Base-by-base conservation (phyloP, 176 grass and related monocot genomes). In the Phyllostachys edulis region DNA sequence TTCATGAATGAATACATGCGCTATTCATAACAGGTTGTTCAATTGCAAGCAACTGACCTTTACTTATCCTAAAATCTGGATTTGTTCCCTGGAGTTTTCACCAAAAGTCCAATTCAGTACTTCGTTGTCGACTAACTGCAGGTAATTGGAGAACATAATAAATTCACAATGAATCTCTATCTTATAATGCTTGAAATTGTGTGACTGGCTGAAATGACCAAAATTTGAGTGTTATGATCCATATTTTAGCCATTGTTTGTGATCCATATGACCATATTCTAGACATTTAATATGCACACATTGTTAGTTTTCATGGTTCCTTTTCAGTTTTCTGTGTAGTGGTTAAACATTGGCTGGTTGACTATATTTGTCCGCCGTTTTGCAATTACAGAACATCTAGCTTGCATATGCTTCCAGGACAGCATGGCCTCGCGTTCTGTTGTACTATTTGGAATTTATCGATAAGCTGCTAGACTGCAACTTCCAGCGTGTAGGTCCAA, bases 21-120 rank as follows among this genome's bases (percentile, higher is more conserved):
- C n/a, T n/a, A n/a, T n/a, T n/a, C n/a, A n/a, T n/a, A n/a, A n/a
- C n/a, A n/a, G n/a, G n/a, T 2, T 69, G 45, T 54, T 27, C 21
- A 5, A 56, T 69, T 50, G 11, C 38, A 37, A 81, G 46, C 40
- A 29, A 41, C 13, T 46, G 18, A 23, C 60, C 4, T 76, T 84
- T 15, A 41, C 71, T 10, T 54, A 74, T 76, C 52, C 51, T 41
- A 61, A 40, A 39, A 67, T 21, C 72, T 52, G 54, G 44, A 77
- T 73, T 17, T 63, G 56, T 47, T 27, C 36, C 66, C 75, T 85
- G 55, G 27, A 78, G 5, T 44, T 67, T 39, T 74, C 21, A 63
- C 3, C 8, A 59, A 36, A 83, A 73, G 34, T 54, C 49, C 1
- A 45, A 26, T 17, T 49, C 15, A 17, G 18, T 57, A 27, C 20